phyloP scores from a whole-genome alignment of 495 filamentous ascomycete genomes.

The Tuber indicum region DNA sequence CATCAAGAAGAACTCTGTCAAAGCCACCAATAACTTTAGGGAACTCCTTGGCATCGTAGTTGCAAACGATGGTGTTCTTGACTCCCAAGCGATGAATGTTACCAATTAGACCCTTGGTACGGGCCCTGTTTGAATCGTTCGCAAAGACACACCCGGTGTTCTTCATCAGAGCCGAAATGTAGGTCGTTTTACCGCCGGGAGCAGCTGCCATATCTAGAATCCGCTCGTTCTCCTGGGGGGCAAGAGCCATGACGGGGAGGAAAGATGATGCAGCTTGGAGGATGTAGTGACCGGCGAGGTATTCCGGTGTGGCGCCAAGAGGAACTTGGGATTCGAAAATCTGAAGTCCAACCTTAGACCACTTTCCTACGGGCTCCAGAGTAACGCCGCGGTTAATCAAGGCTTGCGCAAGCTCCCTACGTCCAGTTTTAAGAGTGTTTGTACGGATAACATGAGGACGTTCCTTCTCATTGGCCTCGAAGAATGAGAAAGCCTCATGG shows the following conservation, averaged over 20 bases:
- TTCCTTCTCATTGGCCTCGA: slow-evolving; percentile 92
- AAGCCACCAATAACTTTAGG: slow-evolving; percentile 92
- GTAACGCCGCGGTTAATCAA: slow-evolving; percentile 96
- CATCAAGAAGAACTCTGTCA: slow-evolving; percentile 74
- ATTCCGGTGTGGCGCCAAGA: slow-evolving; percentile 95
- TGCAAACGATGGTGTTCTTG: slow-evolving; percentile 90
- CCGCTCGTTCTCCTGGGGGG: slow-evolving; percentile 86
- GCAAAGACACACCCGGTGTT: slow-evolving; percentile 95
- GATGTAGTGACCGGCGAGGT: slow-evolving; percentile 95
- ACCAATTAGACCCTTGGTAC: slow-evolving; percentile 93
- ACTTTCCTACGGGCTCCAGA: slow-evolving; percentile 93
- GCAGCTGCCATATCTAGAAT: slow-evolving; percentile 94
- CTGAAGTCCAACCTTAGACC: slow-evolving; percentile 95
- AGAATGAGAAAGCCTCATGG: slow-evolving; percentile 93
- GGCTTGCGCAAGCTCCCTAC: slow-evolving; percentile 83
- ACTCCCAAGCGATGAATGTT: slow-evolving; percentile 94
- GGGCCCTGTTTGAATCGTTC: slow-evolving; percentile 87
- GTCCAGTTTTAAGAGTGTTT: slow-evolving; percentile 88
- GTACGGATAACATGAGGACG: slow-evolving; percentile 83
- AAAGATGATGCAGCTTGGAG: slow-evolving; percentile 95
- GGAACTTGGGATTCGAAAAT: slow-evolving; percentile 91
- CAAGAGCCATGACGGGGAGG: slow-evolving; percentile 93
- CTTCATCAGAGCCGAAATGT: slow-evolving; percentile 95
- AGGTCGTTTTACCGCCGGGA: slow-evolving; percentile 94
- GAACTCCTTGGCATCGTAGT: slow-evolving; percentile 87